These are phyloP conservation scores for Metarhizium rileyi DNA, from an alignment of 2,329 filamentous ascomycete species.

Conservation along the genomic window DNA sequence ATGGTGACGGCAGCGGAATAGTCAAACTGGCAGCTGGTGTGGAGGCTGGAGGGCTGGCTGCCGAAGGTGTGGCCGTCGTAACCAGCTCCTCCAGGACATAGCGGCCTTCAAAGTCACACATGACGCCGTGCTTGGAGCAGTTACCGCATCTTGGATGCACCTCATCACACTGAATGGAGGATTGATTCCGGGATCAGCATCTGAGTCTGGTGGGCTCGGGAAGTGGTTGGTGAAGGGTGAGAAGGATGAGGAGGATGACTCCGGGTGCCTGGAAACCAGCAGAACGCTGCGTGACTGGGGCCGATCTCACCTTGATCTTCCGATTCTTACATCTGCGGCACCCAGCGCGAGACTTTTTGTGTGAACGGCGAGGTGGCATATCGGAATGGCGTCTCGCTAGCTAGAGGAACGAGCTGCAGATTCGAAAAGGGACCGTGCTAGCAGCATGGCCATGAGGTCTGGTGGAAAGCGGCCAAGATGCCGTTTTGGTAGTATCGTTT, in stretches of 20 bases:
- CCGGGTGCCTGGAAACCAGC: neutral
- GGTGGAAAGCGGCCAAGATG: neutral
- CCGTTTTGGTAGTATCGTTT: too few species aligned
- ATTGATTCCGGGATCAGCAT: neutral
- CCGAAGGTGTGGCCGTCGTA: slow-evolving; percentile 21
- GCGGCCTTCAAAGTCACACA: slow-evolving; percentile 53
- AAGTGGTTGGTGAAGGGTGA: too few species aligned
- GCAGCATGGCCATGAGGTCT: slow-evolving; percentile 20
- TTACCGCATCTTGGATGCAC: slow-evolving; percentile 56
- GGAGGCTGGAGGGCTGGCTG: slow-evolving; percentile 9
- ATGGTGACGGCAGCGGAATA: slow-evolving; percentile 11
- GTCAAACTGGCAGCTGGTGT: slow-evolving; percentile 1
- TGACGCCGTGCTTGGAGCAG: slow-evolving; percentile 56
- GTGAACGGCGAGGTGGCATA: slow-evolving; percentile 57
- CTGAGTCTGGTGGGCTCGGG: too few species aligned
- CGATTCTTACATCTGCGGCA: slow-evolving; percentile 56
- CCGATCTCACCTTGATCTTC: slow-evolving; percentile 53
- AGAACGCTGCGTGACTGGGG: neutral
- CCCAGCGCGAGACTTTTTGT: slow-evolving; percentile 61
- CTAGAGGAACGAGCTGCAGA: slow-evolving; percentile 13
- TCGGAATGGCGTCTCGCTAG: slow-evolving; percentile 15
- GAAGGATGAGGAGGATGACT: too few species aligned
- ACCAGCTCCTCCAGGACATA: slow-evolving; percentile 35
- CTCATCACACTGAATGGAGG: slow-evolving; percentile 47
- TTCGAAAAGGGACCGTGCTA: slow-evolving; percentile 15